A percentile compares a stretch with the other conserved stretches of the same genome.
These are phyloP conservation scores for Irpex rosettiformis DNA, from an alignment of 1,284 basidiomycete species.

Conservation along the genomic window DNA sequence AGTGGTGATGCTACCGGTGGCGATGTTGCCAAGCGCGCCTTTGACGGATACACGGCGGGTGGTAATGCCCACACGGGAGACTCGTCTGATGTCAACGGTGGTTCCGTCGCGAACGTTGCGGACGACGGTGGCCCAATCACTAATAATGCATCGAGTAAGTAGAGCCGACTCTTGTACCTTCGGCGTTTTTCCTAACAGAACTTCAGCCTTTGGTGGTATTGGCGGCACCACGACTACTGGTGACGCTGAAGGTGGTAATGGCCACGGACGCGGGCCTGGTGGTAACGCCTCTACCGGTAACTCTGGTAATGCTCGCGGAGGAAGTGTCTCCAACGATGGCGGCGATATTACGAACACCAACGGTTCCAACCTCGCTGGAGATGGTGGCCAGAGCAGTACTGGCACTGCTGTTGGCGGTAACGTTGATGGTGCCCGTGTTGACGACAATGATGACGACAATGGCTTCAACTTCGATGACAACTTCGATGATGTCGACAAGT, in stretches of 20 bases:
- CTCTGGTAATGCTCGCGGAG: slow-evolving; percentile 23
- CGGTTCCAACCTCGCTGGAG: slow-evolving; percentile 18
- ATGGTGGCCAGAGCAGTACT: slow-evolving; percentile 13
- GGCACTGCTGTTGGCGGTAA: slow-evolving; percentile 17
- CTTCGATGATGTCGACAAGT: slow-evolving; percentile 3
- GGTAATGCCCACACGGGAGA: slow-evolving; percentile 24
- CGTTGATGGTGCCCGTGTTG: slow-evolving; percentile 8
- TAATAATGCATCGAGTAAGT: slow-evolving; percentile 17
- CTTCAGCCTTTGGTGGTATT: slow-evolving; percentile 19
- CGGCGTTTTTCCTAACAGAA: not conserved
- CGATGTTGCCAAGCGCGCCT: slow-evolving; percentile 20
- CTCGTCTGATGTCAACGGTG: slow-evolving; percentile 12
- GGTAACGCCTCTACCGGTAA: slow-evolving; percentile 29
- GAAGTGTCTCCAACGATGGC: slow-evolving; percentile 23
- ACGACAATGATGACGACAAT: not conserved
- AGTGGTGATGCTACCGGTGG: slow-evolving; percentile 26
- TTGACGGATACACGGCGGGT: slow-evolving; percentile 20
- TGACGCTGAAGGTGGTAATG: slow-evolving; percentile 24
- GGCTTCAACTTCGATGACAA: slow-evolving; percentile 5
- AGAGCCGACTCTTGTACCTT: no score
- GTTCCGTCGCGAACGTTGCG: slow-evolving; percentile 11
- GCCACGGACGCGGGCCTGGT: slow-evolving; percentile 26
- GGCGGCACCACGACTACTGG: slow-evolving; percentile 24
- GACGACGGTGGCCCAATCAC: slow-evolving; percentile 12
- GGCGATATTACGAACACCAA: slow-evolving; percentile 19